Evolutionary conservation across 1,284 basidiomycete genomes (phyloP), one percentile per base, ranked within the genome.

Genomic region (Ustanciosporium gigantosporum): DNA sequence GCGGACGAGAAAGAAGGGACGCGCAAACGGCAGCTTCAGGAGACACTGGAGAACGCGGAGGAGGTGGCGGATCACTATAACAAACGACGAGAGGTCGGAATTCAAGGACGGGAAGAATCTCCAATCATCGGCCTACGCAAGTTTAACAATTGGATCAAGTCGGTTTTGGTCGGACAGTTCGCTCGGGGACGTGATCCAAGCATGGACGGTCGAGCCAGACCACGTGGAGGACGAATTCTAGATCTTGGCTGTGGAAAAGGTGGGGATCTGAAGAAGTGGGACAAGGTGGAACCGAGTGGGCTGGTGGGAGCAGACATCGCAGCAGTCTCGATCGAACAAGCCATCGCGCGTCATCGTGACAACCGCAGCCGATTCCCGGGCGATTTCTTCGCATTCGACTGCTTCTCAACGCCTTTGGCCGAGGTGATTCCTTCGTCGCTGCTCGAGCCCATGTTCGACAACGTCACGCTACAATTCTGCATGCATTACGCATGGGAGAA

Each of bases 401-500:
- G 93, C 78, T 98, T 90, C 76, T 60, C 83, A 79, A 82, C 87
- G 59, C 81, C 87, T 2, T 82, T 98, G 32, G 82, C 83, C 8
- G 84, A 85, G 36, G 86, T 83, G 15, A 83, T 96, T n/a, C 82
- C 88, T 0, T 82, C 83, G 0, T 80, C 83, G 14, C 80, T 84
- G 82, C 55, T 83, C 75, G 62, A 79, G 15, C 77, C 64, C 24
- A 86, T 85, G 11, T 96, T 96, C 76, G 93, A 97, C 77, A 90
- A 90, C 40, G 91, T 98, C 17, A 89, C 90, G 2, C 88, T 97
- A 88, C 95, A 99, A 77, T 99, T 99, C 79, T 98, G 94, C 80
- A 95, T 98, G 90, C 95, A 99, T 79, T 98, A 99, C 75, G 95
- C 94, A 7, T 98, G 97, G 78, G 92, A 97, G 77, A 88, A 84